Conservation (phyloP, 2,329 filamentous ascomycete species). For the Arthroderma uncinatum region DNA sequence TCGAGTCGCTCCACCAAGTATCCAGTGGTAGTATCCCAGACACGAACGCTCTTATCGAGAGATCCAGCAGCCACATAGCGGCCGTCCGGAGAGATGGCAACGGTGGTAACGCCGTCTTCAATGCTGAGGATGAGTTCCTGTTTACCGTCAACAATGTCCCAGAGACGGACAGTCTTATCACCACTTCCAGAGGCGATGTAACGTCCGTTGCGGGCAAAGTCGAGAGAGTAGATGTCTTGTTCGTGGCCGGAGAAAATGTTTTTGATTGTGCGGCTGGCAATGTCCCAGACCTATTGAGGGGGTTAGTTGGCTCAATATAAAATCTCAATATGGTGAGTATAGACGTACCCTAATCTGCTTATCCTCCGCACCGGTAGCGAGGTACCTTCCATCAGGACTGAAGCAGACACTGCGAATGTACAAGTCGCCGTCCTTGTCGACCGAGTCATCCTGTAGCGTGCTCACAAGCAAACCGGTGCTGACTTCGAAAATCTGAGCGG, state of each 20-base stretch:
- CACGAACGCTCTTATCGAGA: slow-evolving; percentile 91
- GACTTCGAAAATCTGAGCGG: slow-evolving; percentile 98
- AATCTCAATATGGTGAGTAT: slow-evolving; percentile 5
- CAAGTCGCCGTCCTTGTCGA: slow-evolving; percentile 78
- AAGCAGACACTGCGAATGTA: slow-evolving; percentile 99
- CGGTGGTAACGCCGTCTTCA: slow-evolving; percentile 93
- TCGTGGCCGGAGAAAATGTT: slow-evolving; percentile 95
- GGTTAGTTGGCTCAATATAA: not conserved
- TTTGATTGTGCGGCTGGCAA: slow-evolving; percentile 67
- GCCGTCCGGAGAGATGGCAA: slow-evolving; percentile 91
- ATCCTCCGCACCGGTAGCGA: slow-evolving; percentile 94
- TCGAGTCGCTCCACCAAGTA: slow-evolving; percentile 85
- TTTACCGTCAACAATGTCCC: slow-evolving; percentile 80
- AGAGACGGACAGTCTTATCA: slow-evolving; percentile 85
- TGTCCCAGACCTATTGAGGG: slow-evolving; percentile 74
- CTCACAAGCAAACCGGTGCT: slow-evolving; percentile 76
- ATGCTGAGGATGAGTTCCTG: slow-evolving; percentile 80
- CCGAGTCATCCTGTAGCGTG: slow-evolving; percentile 76
- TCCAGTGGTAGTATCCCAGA: slow-evolving; percentile 84
- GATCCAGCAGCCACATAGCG: slow-evolving; percentile 90
- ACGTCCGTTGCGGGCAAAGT: slow-evolving; percentile 85
- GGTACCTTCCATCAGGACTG: slow-evolving; percentile 85
- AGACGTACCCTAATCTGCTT: slow-evolving; percentile 79
- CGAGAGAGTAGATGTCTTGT: slow-evolving; percentile 94
- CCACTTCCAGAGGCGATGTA: slow-evolving; percentile 93